Base-by-base conservation (phyloP, 306 rosid species). In the Vicia villosa region DNA sequence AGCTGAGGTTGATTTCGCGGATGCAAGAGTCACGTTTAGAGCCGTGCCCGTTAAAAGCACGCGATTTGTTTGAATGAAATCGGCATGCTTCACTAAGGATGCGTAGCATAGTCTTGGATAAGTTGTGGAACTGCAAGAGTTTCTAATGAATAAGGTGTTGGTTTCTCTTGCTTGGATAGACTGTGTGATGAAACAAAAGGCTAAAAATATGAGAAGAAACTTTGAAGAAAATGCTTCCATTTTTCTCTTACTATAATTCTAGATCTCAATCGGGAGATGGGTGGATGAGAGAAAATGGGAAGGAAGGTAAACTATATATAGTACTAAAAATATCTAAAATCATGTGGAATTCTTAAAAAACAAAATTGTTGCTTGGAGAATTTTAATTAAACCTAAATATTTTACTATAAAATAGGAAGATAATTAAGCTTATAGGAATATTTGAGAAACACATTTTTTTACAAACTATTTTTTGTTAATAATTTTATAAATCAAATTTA, bases 21-120 rank as follows among this genome's bases (percentile, higher is more conserved):
- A 81, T 0, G 86, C 76, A 14, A 87, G 87, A 0, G 96, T 81
- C 63, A 92, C 86, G 0, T 78, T 86, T 2, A 92, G 64, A 26
- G 98, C 96, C 2, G 87, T 62, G 5, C 62, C 10, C 0, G 96
- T 83, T 13, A 92, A 45, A 12, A 84, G 68, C 2, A 80, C 30
- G 1, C 70, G 92, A 73, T 84, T 75, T 2, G 82, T 78, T 70
- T 84, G 92, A 76, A 92, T 89, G 22, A 38, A 6, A 45, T 20
- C 55, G 0, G 92, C 86, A 2, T 87, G 92, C 70, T 67, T 74
- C 17, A 85, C 78, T 16, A 87, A 78, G 37, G 98, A 93, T 42
- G 60, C 67, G 3, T 71, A 83, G 69, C 98, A 93, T 1, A 93
- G 86, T 11, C 65, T 74, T 10, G 85, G 94, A 77, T 93, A 93